phyloP scores from a whole-genome alignment of 2,329 filamentous ascomycete genomes.

The Boeremia exigua region DNA sequence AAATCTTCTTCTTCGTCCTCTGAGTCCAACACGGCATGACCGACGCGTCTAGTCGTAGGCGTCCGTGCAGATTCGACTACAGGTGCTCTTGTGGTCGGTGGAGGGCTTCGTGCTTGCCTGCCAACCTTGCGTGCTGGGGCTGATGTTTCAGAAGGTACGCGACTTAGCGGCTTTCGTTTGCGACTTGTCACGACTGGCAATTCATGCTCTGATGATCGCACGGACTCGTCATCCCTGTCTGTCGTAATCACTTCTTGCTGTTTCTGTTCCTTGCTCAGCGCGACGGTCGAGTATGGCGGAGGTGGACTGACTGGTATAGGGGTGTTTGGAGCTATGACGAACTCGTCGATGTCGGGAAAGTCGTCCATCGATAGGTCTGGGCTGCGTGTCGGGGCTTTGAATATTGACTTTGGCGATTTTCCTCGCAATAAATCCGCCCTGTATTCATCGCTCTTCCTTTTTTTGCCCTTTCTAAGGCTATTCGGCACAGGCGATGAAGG shows the following conservation, averaged over 20 bases:
- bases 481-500: conserved; percentile 26
- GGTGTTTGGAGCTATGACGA: conserved; percentile 29
- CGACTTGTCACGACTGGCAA: conserved; percentile 21
- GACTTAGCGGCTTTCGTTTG: conserved; percentile 43
- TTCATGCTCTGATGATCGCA: conserved; percentile 22
- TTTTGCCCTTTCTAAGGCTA: conserved; percentile 39
- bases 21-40: conserved; percentile 37
- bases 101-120: conserved; percentile 31
- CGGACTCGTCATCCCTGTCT: conserved; percentile 20
- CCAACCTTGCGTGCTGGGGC: conserved; percentile 39
- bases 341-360: conserved; percentile 50
- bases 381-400: conserved; percentile 17
- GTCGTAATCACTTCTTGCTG: not conserved
- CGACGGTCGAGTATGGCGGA: conserved; percentile 55
- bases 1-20: conserved; percentile 40
- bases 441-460: conserved; percentile 56
- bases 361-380: conserved; percentile 30
- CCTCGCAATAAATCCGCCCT: conserved; percentile 32
- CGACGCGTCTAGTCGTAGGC: conserved; percentile 24
- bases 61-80: conserved; percentile 12
- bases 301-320: conserved; percentile 35
- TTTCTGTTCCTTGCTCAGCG: conserved; percentile 12
- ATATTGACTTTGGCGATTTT: conserved; percentile 27
- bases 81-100: conserved; percentile 18
- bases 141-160: conserved; percentile 32